phyloP scores from a whole-genome alignment of 768 basidiomycete genomes.

The Holtermannia corniformis region DNA sequence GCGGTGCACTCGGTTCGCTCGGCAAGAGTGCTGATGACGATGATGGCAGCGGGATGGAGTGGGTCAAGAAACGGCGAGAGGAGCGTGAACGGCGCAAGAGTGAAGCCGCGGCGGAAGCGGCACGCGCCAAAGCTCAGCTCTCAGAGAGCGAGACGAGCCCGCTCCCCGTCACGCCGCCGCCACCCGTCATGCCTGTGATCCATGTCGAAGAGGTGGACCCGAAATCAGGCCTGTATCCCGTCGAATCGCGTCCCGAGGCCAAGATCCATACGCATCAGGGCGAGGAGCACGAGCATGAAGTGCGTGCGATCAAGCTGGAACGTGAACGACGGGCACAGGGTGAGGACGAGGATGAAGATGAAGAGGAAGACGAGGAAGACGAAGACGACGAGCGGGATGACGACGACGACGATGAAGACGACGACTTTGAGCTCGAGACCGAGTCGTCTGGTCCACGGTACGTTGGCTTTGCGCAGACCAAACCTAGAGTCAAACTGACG shows the following conservation, averaged over 20 bases:
- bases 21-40: conserved; percentile 48
- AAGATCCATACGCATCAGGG: conserved; percentile 7
- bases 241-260: background rate
- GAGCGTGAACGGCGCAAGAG: conserved; percentile 48
- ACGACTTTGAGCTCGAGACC: conserved; percentile 10
- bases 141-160: background rate
- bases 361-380: conserved; percentile 24
- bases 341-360: conserved; percentile 18
- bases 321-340: too few species aligned
- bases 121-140: background rate
- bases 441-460: conserved; percentile 10
- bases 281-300: conserved; percentile 24
- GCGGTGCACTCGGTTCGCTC: conserved; percentile 62
- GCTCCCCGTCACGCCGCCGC: background rate
- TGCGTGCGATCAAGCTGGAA: background rate
- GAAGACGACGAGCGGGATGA: conserved; percentile 13
- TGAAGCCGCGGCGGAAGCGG: conserved; percentile 21
- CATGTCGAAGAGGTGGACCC: background rate
- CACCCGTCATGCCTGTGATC: background rate
- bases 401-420: conserved; percentile 1
- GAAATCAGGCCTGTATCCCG: background rate
- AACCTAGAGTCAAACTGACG: background rate
- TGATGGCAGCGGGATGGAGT: conserved; percentile 78
- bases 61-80: conserved; percentile 61
- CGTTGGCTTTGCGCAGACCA: background rate